phyloP scores from a whole-genome alignment of 2,329 filamentous ascomycete genomes.

The Talaromyces verruculosus region DNA sequence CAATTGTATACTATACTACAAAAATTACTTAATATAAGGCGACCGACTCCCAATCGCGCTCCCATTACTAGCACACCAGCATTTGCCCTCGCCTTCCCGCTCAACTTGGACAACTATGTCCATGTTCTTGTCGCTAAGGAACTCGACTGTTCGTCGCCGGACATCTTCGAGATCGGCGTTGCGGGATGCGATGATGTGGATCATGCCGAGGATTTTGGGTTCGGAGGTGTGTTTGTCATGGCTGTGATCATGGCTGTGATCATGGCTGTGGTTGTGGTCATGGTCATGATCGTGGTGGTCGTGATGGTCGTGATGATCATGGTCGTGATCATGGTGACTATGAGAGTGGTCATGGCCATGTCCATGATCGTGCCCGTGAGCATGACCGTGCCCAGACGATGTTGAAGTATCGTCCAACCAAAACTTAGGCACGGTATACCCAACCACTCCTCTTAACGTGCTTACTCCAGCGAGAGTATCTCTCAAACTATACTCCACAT shows the following conservation, averaged over 20 bases:
- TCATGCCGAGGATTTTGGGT: conserved; percentile 68
- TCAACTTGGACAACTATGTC: conserved; percentile 87
- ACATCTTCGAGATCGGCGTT: conserved; percentile 79
- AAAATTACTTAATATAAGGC: conserved; percentile 17
- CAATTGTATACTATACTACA: not conserved
- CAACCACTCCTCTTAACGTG: conserved; percentile 77
- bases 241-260: conserved; percentile 33
- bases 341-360: conserved; percentile 31
- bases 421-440: conserved; percentile 84
- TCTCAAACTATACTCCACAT: conserved; percentile 82
- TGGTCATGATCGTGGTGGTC: conserved; percentile 36
- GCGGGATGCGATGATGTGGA: conserved; percentile 46
- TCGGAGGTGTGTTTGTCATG: conserved; percentile 24
- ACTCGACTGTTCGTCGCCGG: conserved; percentile 70
- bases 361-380: conserved; percentile 24
- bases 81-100: conserved; percentile 69
- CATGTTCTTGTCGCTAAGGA: conserved; percentile 69
- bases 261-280: conserved; percentile 31
- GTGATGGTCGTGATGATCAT: conserved; percentile 29
- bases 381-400: conserved; percentile 34
- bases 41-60: conserved; percentile 21
- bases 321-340: conserved; percentile 32
- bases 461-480: conserved; percentile 82
- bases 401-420: conserved; percentile 73
- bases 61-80: conserved; percentile 58